phyloP scores from a whole-genome alignment of 1,139 yeast genomes.

The Geotrichum carabidarum region DNA sequence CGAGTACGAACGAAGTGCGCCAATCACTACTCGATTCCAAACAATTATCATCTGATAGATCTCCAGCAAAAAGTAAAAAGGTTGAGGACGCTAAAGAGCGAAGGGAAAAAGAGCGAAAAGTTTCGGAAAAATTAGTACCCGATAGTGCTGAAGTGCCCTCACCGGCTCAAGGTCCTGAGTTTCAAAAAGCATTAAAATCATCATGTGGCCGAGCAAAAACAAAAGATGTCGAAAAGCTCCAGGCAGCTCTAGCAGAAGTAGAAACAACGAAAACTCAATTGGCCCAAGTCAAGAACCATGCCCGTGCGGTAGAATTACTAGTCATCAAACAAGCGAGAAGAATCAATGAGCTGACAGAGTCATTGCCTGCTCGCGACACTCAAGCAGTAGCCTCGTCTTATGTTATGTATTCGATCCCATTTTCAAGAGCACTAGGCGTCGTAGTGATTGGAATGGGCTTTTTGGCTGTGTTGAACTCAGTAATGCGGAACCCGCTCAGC shows the following conservation, averaged over 20 bases:
- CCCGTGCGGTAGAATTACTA: conserved; percentile 24
- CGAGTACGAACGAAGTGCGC: neutral
- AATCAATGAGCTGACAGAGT: conserved; percentile 22
- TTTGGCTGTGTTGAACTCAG: conserved; percentile 28
- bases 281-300: conserved; percentile 22
- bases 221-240: conserved; percentile 12
- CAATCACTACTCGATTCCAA: no score
- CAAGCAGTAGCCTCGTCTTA: no score
- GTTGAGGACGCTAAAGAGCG: no score
- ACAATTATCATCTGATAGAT: no score
- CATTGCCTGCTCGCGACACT: neutral
- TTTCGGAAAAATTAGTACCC: no score
- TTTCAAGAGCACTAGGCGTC: conserved; percentile 22
- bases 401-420: no score
- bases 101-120: no score
- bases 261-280: conserved; percentile 20
- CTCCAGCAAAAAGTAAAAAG: no score
- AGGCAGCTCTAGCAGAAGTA: conserved; percentile 20
- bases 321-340: conserved; percentile 22
- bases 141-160: no score
- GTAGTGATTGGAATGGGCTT: conserved; percentile 28
- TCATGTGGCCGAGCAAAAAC: neutral
- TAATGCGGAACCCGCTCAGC: conserved; percentile 20
- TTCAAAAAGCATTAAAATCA: no score
- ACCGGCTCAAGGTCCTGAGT: no score